A percentile compares a stretch with the other conserved stretches of the same genome.
Evolutionary conservation across 2,329 filamentous ascomycete genomes (phyloP).

Genomic region (Fusarium setosum): DNA sequence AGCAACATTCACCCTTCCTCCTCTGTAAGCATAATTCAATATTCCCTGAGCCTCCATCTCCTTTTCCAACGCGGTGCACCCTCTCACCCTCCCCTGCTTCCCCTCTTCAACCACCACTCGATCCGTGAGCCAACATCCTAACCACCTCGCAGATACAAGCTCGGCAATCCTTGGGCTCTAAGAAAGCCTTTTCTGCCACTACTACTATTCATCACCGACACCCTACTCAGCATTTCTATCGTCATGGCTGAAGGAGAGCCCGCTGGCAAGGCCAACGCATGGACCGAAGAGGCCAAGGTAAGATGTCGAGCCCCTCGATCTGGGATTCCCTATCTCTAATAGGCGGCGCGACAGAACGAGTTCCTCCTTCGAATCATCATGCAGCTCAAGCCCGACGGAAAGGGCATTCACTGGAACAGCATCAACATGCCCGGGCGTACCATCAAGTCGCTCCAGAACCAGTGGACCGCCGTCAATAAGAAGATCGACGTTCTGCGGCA

Average conservation of each 20-base stretch:
- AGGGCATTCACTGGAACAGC: conserved; percentile 49
- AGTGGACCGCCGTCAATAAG: conserved; percentile 52
- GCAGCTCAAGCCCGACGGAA: conserved; percentile 47
- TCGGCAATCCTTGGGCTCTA: background rate
- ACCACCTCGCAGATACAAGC: background rate
- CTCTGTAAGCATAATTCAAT: background rate
- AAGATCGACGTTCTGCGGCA: conserved; percentile 49
- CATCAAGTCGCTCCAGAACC: conserved; percentile 50
- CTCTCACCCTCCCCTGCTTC: background rate
- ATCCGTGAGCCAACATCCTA: background rate
- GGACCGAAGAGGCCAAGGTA: conserved; percentile 54
- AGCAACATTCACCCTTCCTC: no score
- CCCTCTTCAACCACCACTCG: background rate
- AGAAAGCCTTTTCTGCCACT: background rate
- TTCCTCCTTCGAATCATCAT: conserved; percentile 51
- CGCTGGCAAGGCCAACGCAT: conserved; percentile 42
- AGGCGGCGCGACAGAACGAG: conserved; percentile 44
- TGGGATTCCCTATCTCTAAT: background rate
- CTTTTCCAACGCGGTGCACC: background rate
- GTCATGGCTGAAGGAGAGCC: conserved; percentile 41
- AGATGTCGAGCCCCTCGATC: background rate
- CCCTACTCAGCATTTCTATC: background rate
- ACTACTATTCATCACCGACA: no score
- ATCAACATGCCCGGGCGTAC: conserved; percentile 53
- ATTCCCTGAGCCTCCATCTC: background rate